Percentiles rank a stretch among this genome's conserved stretches.
phyloP scores from a whole-genome alignment of 2,329 filamentous ascomycete species.

The Drechmeria coniospora region DNA sequence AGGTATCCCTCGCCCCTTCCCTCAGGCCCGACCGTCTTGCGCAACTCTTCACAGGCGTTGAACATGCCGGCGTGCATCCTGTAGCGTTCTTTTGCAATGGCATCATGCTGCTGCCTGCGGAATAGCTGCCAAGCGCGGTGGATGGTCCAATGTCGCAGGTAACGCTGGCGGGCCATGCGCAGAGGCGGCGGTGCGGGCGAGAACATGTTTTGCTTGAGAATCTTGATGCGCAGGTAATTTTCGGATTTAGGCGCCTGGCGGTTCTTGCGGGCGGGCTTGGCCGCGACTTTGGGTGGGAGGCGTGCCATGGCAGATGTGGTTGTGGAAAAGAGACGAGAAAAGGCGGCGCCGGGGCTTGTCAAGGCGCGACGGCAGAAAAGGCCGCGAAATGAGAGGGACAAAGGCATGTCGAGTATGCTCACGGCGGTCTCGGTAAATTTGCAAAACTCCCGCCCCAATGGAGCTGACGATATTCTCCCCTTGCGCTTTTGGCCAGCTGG shows the following conservation, averaged over 20 bases:
- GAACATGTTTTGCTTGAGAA: constrained; percentile 32
- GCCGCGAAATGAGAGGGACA: constrained; percentile 14
- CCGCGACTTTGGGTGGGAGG: background rate
- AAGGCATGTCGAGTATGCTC: too few species aligned
- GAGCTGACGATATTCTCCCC: too few species aligned
- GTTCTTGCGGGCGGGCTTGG: constrained; percentile 12
- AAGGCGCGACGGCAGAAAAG: constrained; percentile 14
- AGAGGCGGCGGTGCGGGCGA: constrained; percentile 50
- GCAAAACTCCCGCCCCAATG: too few species aligned
- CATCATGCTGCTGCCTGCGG: constrained; percentile 50
- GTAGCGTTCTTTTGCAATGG: constrained; percentile 55
- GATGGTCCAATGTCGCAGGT: constrained; percentile 95
- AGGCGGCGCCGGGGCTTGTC: constrained; percentile 2
- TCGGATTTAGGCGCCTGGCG: constrained; percentile 17
- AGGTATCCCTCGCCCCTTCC: constrained; percentile 51
- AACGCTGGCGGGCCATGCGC: constrained; percentile 73
- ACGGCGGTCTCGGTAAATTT: too few species aligned
- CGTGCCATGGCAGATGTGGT: constrained; percentile 17
- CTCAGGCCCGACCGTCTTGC: constrained; percentile 40
- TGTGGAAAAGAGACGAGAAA: constrained; percentile 16
- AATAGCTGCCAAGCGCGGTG: constrained; percentile 87
- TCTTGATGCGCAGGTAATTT: constrained; percentile 26
- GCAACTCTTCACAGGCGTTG: constrained; percentile 71
- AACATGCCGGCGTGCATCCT: constrained; percentile 71
- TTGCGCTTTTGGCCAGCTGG: background rate